Conservation (phyloP, 1,284 basidiomycete genomes). For the Xerocomus amazonicus region DNA sequence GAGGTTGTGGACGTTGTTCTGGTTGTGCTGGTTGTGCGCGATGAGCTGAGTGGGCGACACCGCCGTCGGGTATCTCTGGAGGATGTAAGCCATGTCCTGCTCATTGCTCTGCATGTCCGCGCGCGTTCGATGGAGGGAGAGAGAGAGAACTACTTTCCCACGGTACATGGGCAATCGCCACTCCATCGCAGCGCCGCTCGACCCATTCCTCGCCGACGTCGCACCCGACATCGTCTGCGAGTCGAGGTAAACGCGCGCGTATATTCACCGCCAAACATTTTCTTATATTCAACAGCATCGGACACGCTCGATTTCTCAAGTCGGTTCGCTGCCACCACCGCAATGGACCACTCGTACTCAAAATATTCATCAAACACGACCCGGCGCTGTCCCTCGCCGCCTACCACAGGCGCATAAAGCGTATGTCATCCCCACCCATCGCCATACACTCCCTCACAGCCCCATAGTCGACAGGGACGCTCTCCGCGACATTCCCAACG, state of each 20-base stretch:
- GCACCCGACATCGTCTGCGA: constrained; percentile 86
- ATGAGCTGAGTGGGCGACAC: constrained; percentile 24
- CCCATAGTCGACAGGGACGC: constrained; percentile 73
- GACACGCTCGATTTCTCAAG: constrained; percentile 93
- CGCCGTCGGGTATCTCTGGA: constrained; percentile 11
- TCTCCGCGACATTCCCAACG: constrained; percentile 80
- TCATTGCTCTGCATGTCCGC: not conserved
- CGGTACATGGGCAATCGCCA: constrained; percentile 65
- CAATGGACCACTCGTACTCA: constrained; percentile 70
- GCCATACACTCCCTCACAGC: constrained; percentile 3
- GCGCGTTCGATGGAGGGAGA: no score
- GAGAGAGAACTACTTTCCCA: no score
- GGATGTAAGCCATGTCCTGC: constrained; percentile 16
- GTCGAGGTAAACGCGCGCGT: constrained; percentile 61
- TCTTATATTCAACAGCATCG: constrained; percentile 51
- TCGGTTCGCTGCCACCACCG: constrained; percentile 78
- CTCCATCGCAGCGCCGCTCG: constrained; percentile 73
- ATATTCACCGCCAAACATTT: not conserved
- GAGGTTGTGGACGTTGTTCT: constrained; percentile 16
- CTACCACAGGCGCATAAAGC: constrained; percentile 62
- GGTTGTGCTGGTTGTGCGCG: constrained; percentile 6
- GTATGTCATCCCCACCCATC: constrained; percentile 35
- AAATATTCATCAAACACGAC: constrained; percentile 81
- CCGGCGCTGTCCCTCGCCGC: constrained; percentile 57
- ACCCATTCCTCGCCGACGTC: constrained; percentile 87